Conservation (phyloP, 2,329 filamentous ascomycete genomes). For the Fusarium subtropicale region DNA sequence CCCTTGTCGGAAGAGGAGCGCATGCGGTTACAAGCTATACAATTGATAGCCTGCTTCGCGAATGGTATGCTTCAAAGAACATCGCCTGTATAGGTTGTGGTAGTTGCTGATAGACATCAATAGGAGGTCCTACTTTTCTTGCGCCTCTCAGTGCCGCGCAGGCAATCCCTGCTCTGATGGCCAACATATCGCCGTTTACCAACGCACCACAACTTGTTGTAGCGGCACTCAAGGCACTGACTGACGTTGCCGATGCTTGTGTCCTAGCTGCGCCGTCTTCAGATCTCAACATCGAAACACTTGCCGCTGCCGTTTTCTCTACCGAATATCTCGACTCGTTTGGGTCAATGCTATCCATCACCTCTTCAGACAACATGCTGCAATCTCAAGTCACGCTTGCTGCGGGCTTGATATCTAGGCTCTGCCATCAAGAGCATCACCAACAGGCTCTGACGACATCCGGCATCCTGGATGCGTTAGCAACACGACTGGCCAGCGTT, state of each 20-base stretch:
- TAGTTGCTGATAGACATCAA: constrained; percentile 33
- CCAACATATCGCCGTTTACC: constrained; percentile 73
- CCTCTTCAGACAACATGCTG: constrained; percentile 61
- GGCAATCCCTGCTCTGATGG: constrained; percentile 76
- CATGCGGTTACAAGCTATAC: constrained; percentile 80
- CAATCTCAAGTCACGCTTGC: constrained; percentile 73
- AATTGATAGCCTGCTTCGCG: constrained; percentile 86
- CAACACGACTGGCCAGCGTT: constrained; percentile 77
- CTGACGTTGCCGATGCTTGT: constrained; percentile 75
- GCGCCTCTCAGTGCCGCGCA: constrained; percentile 76
- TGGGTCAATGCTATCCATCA: constrained; percentile 71
- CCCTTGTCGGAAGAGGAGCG: constrained; percentile 71
- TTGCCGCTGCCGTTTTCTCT: constrained; percentile 75
- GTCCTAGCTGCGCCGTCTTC: constrained; percentile 64
- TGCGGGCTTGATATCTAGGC: constrained; percentile 64
- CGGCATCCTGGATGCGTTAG: constrained; percentile 82
- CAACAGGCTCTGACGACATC: constrained; percentile 77
- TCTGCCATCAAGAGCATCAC: constrained; percentile 77
- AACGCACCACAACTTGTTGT: constrained; percentile 75
- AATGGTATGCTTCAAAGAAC: constrained; percentile 70
- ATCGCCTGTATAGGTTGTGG: background rate
- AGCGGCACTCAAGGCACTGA: constrained; percentile 79
- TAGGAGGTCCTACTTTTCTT: constrained; percentile 85
- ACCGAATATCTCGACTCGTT: constrained; percentile 71
- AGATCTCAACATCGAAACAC: constrained; percentile 59